Evolutionary conservation across 352 stramenopile species (phyloP).

Genomic region (Pythium aphanidermatum): DNA sequence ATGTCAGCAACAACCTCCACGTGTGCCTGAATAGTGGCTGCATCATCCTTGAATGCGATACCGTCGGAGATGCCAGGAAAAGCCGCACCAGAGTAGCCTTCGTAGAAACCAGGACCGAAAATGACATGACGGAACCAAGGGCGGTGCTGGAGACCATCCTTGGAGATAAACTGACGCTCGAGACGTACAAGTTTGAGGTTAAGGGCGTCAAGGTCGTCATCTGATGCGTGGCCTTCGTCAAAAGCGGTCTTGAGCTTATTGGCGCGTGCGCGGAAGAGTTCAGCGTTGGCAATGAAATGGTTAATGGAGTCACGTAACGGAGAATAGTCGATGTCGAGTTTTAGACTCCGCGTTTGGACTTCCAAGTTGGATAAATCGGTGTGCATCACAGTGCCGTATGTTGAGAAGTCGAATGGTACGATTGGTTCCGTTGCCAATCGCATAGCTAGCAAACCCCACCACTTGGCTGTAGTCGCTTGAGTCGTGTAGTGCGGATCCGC

Average conservation of each 20-base stretch:
- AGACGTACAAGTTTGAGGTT: constrained; percentile 41
- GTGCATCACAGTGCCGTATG: constrained; percentile 22
- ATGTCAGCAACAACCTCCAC: constrained; percentile 32
- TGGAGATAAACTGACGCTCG: constrained; percentile 41
- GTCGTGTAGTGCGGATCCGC: constrained; percentile 33
- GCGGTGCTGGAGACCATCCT: constrained; percentile 34
- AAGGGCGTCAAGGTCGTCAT: constrained; percentile 12
- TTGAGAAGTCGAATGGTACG: constrained; percentile 18
- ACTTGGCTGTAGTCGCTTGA: constrained; percentile 22
- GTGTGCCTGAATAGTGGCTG: constrained; percentile 26
- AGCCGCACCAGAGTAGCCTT: constrained; percentile 38
- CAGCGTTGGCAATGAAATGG: constrained; percentile 26
- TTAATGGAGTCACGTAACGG: constrained; percentile 32
- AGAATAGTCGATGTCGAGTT: constrained; percentile 26
- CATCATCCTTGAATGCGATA: constrained; percentile 36
- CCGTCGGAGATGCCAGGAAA: constrained; percentile 41
- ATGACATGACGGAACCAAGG: constrained; percentile 53
- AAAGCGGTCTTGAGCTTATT: constrained; percentile 17
- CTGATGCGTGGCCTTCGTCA: not conserved
- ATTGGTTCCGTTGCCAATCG: constrained; percentile 22
- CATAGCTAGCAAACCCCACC: constrained; percentile 34
- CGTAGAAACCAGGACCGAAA: constrained; percentile 44
- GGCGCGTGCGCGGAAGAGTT: constrained; percentile 23
- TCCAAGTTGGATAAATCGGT: constrained; percentile 25
- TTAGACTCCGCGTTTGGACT: constrained; percentile 12